Conservation (phyloP, 2,329 filamentous ascomycete genomes). For the Paecilomyces variotii region DNA sequence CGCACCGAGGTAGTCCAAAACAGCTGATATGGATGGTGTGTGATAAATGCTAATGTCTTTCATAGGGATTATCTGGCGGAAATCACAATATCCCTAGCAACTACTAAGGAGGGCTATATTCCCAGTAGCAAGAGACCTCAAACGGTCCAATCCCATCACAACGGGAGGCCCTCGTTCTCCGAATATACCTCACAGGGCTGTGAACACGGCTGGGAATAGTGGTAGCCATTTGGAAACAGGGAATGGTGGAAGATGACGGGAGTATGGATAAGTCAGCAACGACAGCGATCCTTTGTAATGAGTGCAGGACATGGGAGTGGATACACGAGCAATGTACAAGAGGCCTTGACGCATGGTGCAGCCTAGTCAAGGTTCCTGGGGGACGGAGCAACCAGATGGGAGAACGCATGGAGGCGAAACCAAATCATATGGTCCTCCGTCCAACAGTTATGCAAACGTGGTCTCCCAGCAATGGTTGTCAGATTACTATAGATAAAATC, state of each 20-base stretch:
- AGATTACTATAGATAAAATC: no score
- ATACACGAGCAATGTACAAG: not conserved
- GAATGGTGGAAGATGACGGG: not conserved
- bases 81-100: constrained; percentile 1
- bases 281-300: not conserved
- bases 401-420: not conserved
- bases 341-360: not conserved
- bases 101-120: not conserved
- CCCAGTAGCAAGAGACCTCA: not conserved
- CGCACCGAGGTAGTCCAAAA: not conserved
- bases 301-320: not conserved
- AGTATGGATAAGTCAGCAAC: not conserved
- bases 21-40: not conserved
- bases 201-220: not conserved
- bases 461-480: no score
- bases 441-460: not conserved
- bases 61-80: constrained; percentile 6
- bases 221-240: not conserved
- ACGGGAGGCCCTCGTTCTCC: not conserved
- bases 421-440: not conserved
- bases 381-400: not conserved
- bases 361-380: not conserved
- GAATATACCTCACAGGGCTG: not conserved
- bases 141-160: not conserved
- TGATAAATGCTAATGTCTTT: constrained; percentile 1